Conservation (phyloP, 2,329 filamentous ascomycete species). For the Monosporascus sp. region DNA sequence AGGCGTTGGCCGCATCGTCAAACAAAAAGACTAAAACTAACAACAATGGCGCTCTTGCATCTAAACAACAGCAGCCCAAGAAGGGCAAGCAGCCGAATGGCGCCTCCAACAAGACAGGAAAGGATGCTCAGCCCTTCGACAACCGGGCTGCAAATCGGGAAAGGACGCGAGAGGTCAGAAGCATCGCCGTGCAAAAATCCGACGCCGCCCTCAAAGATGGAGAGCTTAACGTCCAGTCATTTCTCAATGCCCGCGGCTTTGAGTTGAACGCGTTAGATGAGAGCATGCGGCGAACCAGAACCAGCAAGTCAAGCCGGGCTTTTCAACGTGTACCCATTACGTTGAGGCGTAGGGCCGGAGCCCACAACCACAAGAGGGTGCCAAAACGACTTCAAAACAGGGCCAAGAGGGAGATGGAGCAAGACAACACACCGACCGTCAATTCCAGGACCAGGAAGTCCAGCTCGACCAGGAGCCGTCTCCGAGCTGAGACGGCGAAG, state of each 20-base stretch:
- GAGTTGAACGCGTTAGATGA: constrained; percentile 82
- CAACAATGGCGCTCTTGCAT: not conserved
- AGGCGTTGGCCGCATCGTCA: not conserved
- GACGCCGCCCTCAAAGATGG: constrained; percentile 58
- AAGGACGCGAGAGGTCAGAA: constrained; percentile 42
- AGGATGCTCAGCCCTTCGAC: constrained; percentile 17
- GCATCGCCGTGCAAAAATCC: constrained; percentile 45
- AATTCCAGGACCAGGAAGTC: constrained; percentile 59
- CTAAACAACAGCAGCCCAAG: no score
- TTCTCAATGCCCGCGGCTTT: constrained; percentile 79
- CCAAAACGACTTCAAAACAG: constrained; percentile 69
- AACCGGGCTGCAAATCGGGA: constrained; percentile 35
- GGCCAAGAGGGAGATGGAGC: constrained; percentile 69
- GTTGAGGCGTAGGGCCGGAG: constrained; percentile 81
- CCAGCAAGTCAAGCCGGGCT: constrained; percentile 58
- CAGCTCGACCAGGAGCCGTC: constrained; percentile 48
- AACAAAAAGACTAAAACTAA: constrained; percentile 5
- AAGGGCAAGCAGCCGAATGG: constrained; percentile 6
- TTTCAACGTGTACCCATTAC: constrained; percentile 88
- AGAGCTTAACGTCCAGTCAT: constrained; percentile 78
- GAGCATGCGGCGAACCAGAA: constrained; percentile 72
- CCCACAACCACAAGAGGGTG: constrained; percentile 89
- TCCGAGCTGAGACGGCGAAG: constrained; percentile 73
- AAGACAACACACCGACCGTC: constrained; percentile 86
- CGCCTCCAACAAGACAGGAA: constrained; percentile 18